Base-by-base conservation (phyloP, 805 yeast genomes). In the Candida ficus region DNA sequence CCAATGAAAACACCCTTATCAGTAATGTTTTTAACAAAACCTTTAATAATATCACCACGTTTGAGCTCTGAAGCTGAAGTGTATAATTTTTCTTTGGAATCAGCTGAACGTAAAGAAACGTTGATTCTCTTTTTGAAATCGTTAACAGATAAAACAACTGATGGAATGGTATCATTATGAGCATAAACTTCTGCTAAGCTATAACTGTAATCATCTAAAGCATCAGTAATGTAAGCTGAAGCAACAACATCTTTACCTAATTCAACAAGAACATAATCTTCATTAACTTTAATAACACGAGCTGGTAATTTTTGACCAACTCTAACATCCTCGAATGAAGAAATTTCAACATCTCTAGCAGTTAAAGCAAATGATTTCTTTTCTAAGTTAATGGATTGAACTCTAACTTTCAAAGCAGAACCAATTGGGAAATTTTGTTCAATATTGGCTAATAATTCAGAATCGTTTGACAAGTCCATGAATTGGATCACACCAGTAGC, bases 1-100 rank as follows among this genome's bases (percentile, higher is more conserved):
- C 84, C 71, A 37, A 91, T 83, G 57, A 83, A 87, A 20, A 91
- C 61, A 58, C 95, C 95, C 42, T 78, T 74, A 50, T 83, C 80
- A 12, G 84, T 75, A 35, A 89, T 73, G 45, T 78, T 78, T 56
- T 80, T 83, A 39, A 91, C 76, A 49, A 81, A 83, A n/a, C 95
- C 98, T 48, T 79, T 75, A 32, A 90, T 80, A 53, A 87, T 70
- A 43, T 78, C 82, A 30, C 95, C 95, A 41, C 75, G 70, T 36
- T 67, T 64, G 44, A 89, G 56, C 48, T 84, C 90, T 5, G 67
- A 58, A 29, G 68, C 56, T 3, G 78, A 57, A 8, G 54, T 54
- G 31, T 84, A 70, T 6, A 62, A 53, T 51, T 69, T 76, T 50
- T 81, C 83, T 39, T 63, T 67, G 11, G 79, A 69, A n/a, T 61